phyloP scores from a whole-genome alignment of 495 filamentous ascomycete species.

The Parmelia sp. region DNA sequence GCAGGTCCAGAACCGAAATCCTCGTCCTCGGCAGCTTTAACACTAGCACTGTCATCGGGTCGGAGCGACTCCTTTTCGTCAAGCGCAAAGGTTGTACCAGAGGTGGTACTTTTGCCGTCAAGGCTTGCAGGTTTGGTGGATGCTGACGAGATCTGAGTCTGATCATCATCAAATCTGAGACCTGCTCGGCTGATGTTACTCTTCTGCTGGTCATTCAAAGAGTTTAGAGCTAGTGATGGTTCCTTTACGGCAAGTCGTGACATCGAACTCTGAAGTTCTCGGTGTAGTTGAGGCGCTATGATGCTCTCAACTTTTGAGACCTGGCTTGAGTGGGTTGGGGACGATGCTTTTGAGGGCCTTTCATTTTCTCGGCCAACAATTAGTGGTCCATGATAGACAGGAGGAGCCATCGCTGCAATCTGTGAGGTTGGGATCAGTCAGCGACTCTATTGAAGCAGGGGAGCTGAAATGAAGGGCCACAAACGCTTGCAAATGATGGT shows the following conservation, averaged over 20 bases:
- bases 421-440: conserved; percentile 13
- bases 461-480: conserved; percentile 3
- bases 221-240: conserved; percentile 10
- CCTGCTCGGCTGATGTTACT: conserved; percentile 23
- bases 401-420: conserved; percentile 28
- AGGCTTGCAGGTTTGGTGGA: conserved; percentile 82
- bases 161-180: conserved; percentile 41
- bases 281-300: conserved; percentile 16
- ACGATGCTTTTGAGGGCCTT: background rate
- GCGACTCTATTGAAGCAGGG: background rate
- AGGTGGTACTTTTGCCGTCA: conserved; percentile 86
- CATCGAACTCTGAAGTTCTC: conserved; percentile 24
- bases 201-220: conserved; percentile 21
- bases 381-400: conserved; percentile 11
- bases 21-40: conserved; percentile 85
- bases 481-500: conserved; percentile 40
- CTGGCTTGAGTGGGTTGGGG: conserved; percentile 9
- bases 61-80: conserved; percentile 93
- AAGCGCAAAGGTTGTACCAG: conserved; percentile 82
- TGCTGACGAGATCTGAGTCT: conserved; percentile 64
- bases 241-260: conserved; percentile 23
- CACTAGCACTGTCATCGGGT: conserved; percentile 89
- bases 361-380: conserved; percentile 17
- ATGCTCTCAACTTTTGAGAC: conserved; percentile 13
- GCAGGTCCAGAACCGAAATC: conserved; percentile 68